Evolutionary conservation across 768 basidiomycete species (phyloP).

Genomic region (Asterophora lycoperdoides): DNA sequence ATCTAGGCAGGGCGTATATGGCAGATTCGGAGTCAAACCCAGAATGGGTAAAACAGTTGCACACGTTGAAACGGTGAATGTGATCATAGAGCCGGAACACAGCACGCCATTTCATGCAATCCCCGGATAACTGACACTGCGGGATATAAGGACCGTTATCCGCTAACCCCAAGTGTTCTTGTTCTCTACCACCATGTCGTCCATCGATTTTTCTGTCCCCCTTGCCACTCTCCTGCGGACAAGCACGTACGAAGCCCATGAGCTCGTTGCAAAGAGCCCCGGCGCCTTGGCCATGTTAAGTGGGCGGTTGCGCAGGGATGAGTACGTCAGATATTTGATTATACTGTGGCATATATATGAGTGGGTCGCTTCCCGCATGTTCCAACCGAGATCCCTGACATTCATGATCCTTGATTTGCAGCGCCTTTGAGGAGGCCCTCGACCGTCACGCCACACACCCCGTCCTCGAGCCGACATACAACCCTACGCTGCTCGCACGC

Average conservation of each 20-base stretch:
- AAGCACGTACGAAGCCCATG: slow-evolving; percentile 50
- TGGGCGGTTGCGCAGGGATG: slow-evolving; percentile 55
- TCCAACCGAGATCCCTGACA: not conserved
- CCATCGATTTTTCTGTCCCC: slow-evolving; percentile 37
- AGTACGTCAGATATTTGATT: slow-evolving; percentile 69
- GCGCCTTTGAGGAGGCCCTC: slow-evolving; percentile 53
- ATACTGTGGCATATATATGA: slow-evolving; percentile 78
- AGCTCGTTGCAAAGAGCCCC: slow-evolving; percentile 50
- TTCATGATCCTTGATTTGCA: slow-evolving; percentile 17
- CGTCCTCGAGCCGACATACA: slow-evolving; percentile 63
- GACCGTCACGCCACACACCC: slow-evolving; percentile 59
- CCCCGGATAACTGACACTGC: not conserved
- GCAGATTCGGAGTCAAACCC: slow-evolving; percentile 1
- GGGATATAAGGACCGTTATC: not conserved
- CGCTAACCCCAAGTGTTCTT: not conserved
- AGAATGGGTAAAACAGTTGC: not conserved
- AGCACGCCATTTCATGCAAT: slow-evolving; percentile 7
- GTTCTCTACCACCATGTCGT: slow-evolving; percentile 29
- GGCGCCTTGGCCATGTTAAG: slow-evolving; percentile 55
- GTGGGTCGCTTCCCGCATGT: slow-evolving; percentile 38
- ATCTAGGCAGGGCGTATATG: not conserved
- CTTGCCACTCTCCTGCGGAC: slow-evolving; percentile 46
- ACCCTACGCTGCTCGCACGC: slow-evolving; percentile 65
- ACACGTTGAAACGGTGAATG: not conserved
- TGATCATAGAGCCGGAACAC: not conserved